Evolutionary conservation across 345 rosid species (phyloP).

Genomic region (Arabis alpina): DNA sequence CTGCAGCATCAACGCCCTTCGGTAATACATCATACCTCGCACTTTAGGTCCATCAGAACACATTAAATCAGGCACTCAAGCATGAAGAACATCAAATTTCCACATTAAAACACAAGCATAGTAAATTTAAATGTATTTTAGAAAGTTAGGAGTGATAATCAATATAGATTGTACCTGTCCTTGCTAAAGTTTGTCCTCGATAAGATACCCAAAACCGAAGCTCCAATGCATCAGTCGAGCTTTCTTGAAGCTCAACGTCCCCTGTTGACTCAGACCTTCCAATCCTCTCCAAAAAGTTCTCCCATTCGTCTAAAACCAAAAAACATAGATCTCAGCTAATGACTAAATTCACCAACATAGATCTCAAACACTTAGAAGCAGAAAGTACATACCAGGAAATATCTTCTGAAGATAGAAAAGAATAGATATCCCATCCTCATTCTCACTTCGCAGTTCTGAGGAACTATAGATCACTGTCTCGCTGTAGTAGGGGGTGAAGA

Average conservation of each 20-base stretch:
- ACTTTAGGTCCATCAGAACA: constrained; percentile 59
- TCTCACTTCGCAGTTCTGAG: constrained; percentile 84
- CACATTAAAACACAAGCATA: constrained; percentile 21
- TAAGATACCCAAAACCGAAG: constrained; percentile 99
- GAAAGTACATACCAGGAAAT: constrained; percentile 71
- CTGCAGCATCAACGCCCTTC: constrained; percentile 98
- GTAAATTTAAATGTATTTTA: constrained; percentile 10
- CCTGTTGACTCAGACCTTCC: constrained; percentile 71
- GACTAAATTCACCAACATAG: constrained; percentile 13
- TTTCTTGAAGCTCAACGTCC: constrained; percentile 76
- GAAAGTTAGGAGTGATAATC: constrained; percentile 15
- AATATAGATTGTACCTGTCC: constrained; percentile 65
- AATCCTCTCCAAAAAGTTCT: constrained; percentile 91
- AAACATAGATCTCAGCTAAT: constrained; percentile 27
- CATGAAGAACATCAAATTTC: constrained; percentile 20
- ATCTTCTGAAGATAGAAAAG: constrained; percentile 99
- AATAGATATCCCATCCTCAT: constrained; percentile 97
- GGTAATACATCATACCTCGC: constrained; percentile 99
- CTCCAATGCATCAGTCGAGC: constrained; percentile 80
- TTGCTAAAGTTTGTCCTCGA: constrained; percentile 95
- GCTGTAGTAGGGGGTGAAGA: constrained; percentile 98
- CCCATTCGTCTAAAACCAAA: constrained; percentile 87
- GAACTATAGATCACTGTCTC: constrained; percentile 97
- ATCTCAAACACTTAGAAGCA: constrained; percentile 22
- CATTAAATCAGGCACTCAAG: constrained; percentile 28